Evolutionary conservation across 306 rosid genomes (phyloP), one percentile per base, ranked within the genome.

Genomic region (Inga oerstediana): DNA sequence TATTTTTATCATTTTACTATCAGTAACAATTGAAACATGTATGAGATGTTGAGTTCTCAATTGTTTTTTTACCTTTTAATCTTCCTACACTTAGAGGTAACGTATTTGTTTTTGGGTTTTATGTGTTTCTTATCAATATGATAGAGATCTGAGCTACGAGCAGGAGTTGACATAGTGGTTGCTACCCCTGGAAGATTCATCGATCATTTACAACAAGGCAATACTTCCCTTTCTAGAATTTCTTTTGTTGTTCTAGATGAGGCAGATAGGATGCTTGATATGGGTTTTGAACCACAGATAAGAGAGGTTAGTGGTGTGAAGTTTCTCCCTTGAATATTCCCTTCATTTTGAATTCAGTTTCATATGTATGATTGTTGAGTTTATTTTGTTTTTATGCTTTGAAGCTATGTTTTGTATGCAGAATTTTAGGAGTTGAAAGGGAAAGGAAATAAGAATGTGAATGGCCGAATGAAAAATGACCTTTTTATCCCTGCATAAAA

Each of bases 221-320:
- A 94, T 78, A 94, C 94, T 86, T 91, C 88, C 20, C 88, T 92
- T 70, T 87, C 94, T 79, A 91, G 97, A 87, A 87, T 92, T 86
- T 91, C 97, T 49, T 94, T 87, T 86, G 91, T 93, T 83, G 97
- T 94, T 85, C 86, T 94, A 62, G 98, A 94, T 10, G 98, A 94
- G 84, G 98, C 98, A 71, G 98, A 94, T 84, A 91, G 97, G 78
- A 94, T 92, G 97, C 97, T 94, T 83, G 98, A 94, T 87, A 94
- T 94, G 98, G 98, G 98, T 22, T 94, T 94, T 81, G 98, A 94
- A 74, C 95, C 95, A 16, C 98, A 94, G 78, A 94, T 94, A 78
- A 81, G 93, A 84, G 94, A 92, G 97, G 98, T 92, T 85, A 69
- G 77, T 73, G 44, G 67, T 81, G 56, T 76, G 74, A 70, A 71